Conservation (phyloP, 305 asterid species). For the Fraxinus sp. region DNA sequence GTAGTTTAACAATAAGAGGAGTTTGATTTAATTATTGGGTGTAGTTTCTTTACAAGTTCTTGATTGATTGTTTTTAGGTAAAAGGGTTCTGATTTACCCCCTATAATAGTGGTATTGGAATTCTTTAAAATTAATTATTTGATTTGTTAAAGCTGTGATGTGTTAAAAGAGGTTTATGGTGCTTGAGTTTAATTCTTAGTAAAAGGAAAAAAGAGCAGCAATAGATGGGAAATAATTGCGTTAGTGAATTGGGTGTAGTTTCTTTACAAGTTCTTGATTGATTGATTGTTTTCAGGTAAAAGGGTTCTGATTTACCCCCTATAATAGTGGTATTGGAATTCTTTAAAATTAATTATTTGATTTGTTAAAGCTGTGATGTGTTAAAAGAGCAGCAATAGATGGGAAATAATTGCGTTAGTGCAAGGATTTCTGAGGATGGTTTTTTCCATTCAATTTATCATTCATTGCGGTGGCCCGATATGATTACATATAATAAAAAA, state of each 20-base stretch:
- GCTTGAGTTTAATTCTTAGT: too few species aligned
- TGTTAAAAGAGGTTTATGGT: not conserved
- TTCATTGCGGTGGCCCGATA: conserved; percentile 54
- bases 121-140: not conserved
- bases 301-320: not conserved
- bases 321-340: not conserved
- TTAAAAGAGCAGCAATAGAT: conserved; percentile 21
- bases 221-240: too few species aligned
- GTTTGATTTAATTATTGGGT: not conserved
- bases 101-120: not conserved
- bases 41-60: not conserved
- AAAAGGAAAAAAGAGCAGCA: too few species aligned
- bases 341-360: not conserved
- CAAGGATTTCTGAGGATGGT: conserved; percentile 49
- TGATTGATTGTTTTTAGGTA: not conserved
- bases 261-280: not conserved
- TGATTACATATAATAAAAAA: conserved; percentile 18
- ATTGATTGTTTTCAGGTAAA: not conserved
- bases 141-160: not conserved
- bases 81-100: not conserved
- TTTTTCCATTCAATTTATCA: conserved; percentile 50
- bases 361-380: not conserved
- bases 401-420: conserved; percentile 76
- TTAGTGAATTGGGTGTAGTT: too few species aligned
- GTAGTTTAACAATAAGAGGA: not conserved